Evolutionary conservation across 2,329 filamentous ascomycete genomes (phyloP).

Genomic region (Dendryphion nanum): DNA sequence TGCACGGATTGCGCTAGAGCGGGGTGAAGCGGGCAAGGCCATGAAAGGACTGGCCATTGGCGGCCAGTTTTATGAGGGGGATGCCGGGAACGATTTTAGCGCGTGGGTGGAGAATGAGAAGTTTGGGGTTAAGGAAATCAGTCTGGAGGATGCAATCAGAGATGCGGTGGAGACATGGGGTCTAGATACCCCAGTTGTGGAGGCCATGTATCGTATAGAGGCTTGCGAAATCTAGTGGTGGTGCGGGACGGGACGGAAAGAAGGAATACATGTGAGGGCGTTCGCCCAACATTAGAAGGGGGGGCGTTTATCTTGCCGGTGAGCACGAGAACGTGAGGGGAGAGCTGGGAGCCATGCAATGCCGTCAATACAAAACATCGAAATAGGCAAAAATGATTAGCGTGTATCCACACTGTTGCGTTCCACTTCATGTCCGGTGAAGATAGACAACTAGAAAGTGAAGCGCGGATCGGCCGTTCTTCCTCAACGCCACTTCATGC

Average conservation of each 20-base stretch:
- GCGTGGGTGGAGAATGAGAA: slow-evolving; percentile 27
- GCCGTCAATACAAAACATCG: too few species aligned
- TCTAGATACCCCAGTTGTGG: slow-evolving; percentile 19
- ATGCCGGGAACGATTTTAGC: slow-evolving; percentile 23
- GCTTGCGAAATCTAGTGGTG: slow-evolving; percentile 14
- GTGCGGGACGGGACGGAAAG: background rate
- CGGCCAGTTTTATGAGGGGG: slow-evolving; percentile 34
- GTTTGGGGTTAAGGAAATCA: slow-evolving; percentile 24
- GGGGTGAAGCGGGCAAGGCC: slow-evolving; percentile 22
- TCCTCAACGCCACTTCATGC: too few species aligned
- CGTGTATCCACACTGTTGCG: too few species aligned
- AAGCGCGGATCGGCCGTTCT: too few species aligned
- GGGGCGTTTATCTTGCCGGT: too few species aligned
- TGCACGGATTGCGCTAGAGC: slow-evolving; percentile 23
- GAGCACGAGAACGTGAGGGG: too few species aligned
- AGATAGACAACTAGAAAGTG: too few species aligned
- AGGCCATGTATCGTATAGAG: slow-evolving; percentile 28
- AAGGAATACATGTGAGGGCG: too few species aligned
- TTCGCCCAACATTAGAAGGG: too few species aligned
- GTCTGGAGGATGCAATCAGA: slow-evolving; percentile 26
- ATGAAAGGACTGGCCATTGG: slow-evolving; percentile 30
- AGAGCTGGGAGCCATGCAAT: too few species aligned
- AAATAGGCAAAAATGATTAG: too few species aligned
- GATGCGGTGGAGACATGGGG: slow-evolving; percentile 24
- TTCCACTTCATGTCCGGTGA: too few species aligned